Evolutionary conservation across 2,329 filamentous ascomycete genomes (phyloP).

Genomic region (Xylaria sp.): DNA sequence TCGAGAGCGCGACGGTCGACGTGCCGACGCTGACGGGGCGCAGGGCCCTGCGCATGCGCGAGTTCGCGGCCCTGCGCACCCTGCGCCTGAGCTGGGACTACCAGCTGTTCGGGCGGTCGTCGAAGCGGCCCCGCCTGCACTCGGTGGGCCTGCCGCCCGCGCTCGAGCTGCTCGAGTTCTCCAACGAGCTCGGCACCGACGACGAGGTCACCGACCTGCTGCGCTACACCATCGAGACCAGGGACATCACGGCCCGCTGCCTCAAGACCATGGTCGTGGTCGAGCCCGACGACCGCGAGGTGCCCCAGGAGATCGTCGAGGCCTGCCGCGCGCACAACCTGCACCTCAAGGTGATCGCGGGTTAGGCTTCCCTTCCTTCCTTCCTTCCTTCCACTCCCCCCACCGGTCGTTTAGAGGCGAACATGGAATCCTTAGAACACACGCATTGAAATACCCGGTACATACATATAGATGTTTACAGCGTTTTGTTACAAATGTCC

Average conservation of each 20-base stretch:
- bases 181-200: slow-evolving; percentile 49
- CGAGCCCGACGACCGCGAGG: slow-evolving; percentile 27
- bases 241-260: slow-evolving; percentile 41
- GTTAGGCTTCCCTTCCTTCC: not conserved
- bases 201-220: slow-evolving; percentile 51
- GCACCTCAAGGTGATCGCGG: slow-evolving; percentile 28
- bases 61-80: slow-evolving; percentile 45
- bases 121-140: slow-evolving; percentile 48
- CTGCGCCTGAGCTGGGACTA: slow-evolving; percentile 51
- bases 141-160: slow-evolving; percentile 51
- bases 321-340: slow-evolving; percentile 40
- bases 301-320: slow-evolving; percentile 40
- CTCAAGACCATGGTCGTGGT: slow-evolving; percentile 43
- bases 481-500: no score
- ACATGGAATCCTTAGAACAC: no score
- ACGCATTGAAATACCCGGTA: no score
- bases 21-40: slow-evolving; percentile 43
- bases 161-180: slow-evolving; percentile 50
- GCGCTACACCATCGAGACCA: slow-evolving; percentile 44
- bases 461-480: no score
- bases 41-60: slow-evolving; percentile 47
- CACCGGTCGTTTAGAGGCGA: no score
- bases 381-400: not conserved
- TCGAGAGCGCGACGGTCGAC: slow-evolving; percentile 51
- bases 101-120: slow-evolving; percentile 50